Conservation (phyloP, 306 rosid genomes). For the Clitoria ternatea region DNA sequence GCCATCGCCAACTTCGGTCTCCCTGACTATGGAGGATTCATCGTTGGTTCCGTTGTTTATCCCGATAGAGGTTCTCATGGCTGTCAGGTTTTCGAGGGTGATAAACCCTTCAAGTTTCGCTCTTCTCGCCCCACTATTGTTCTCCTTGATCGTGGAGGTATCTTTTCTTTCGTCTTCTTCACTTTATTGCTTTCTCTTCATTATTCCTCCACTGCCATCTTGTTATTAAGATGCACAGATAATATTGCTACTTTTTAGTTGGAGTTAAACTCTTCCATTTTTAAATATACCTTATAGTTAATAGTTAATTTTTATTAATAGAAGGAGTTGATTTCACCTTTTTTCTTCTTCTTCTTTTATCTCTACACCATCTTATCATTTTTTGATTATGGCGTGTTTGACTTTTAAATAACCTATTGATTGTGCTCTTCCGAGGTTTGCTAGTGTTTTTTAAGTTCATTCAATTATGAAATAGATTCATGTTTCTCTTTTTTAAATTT, state of each 20-base stretch:
- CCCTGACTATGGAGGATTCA: constrained; percentile 83
- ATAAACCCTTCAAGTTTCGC: constrained; percentile 55
- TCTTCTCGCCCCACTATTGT: constrained; percentile 46
- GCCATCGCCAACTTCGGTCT: constrained; percentile 88
- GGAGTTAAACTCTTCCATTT: no score
- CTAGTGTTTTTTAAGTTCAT: background rate
- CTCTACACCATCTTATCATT: no score
- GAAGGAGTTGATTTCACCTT: no score
- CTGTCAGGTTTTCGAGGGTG: constrained; percentile 63
- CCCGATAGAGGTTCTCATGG: constrained; percentile 51
- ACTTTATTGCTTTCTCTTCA: background rate
- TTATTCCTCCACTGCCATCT: background rate
- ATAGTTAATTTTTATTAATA: no score
- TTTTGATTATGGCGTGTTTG: no score
- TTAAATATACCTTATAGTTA: no score
- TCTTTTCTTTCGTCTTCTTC: background rate
- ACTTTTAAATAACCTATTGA: no score
- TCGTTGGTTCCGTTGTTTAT: constrained; percentile 66
- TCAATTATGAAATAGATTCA: background rate
- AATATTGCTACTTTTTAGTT: no score
- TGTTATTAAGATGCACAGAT: no score
- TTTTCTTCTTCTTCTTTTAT: no score
- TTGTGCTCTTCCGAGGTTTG: background rate
- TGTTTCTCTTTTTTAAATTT: background rate
- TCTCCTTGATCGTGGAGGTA: constrained; percentile 96